phyloP scores from a whole-genome alignment of 2,329 filamentous ascomycete genomes.

The Botrytis cinerea region DNA sequence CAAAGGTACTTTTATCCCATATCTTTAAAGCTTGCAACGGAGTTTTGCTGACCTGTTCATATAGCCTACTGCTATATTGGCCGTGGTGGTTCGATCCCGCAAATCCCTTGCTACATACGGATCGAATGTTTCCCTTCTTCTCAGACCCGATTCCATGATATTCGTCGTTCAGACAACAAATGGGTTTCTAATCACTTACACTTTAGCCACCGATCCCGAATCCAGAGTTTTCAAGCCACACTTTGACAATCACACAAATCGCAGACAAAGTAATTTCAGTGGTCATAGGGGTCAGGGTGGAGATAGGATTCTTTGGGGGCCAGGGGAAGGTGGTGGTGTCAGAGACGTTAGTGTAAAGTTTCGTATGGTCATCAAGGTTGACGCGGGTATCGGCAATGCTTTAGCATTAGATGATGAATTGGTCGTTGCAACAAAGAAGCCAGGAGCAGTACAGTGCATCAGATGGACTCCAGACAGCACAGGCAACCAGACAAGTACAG shows the following conservation, averaged over 20 bases:
- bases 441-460: slow-evolving; percentile 94
- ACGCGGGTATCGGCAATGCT: slow-evolving; percentile 87
- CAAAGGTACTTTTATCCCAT: slow-evolving; percentile 62
- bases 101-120: slow-evolving; percentile 82
- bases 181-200: slow-evolving; percentile 93
- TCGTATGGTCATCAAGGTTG: slow-evolving; percentile 96
- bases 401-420: slow-evolving; percentile 91
- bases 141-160: slow-evolving; percentile 89
- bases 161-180: slow-evolving; percentile 84
- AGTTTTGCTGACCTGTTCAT: slow-evolving; percentile 27
- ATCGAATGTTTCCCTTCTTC: slow-evolving; percentile 76
- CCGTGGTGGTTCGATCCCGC: slow-evolving; percentile 78
- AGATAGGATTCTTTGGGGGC: slow-evolving; percentile 68
- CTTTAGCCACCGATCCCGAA: slow-evolving; percentile 79
- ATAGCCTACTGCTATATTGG: slow-evolving; percentile 85
- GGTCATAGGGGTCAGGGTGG: slow-evolving; percentile 50
- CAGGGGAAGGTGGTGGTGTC: slow-evolving; percentile 80
- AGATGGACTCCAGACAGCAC: slow-evolving; percentile 84
- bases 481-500: slow-evolving; percentile 85
- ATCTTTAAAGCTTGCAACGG: not conserved
- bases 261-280: slow-evolving; percentile 62
- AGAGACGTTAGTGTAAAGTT: slow-evolving; percentile 89
- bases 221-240: slow-evolving; percentile 83
- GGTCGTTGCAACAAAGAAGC: slow-evolving; percentile 86
- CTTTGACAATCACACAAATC: slow-evolving; percentile 68